Evolutionary conservation across 2,329 filamentous ascomycete genomes (phyloP).

Genomic region (Ceratocystiopsis sp.): DNA sequence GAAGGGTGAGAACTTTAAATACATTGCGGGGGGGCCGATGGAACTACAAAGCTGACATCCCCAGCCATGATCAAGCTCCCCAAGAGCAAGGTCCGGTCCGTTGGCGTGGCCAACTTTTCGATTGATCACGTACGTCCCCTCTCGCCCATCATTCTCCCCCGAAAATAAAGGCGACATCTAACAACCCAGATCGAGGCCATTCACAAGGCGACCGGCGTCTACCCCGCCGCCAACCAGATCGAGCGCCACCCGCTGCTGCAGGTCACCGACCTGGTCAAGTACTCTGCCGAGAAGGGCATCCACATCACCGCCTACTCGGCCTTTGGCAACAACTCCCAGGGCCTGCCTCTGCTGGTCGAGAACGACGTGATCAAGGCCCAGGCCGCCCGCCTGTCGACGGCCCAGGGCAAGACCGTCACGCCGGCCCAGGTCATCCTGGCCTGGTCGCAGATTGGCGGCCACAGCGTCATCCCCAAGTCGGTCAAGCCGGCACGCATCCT

Average conservation of each 20-base stretch:
- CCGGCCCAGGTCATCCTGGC: constrained; percentile 5
- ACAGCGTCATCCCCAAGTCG: constrained; percentile 60
- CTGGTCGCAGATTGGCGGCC: constrained; percentile 30
- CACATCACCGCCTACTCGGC: constrained; percentile 49
- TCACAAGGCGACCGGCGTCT: constrained; percentile 38
- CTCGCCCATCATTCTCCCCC: too few species aligned
- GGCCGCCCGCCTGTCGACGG: too few species aligned
- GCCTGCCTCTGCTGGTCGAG: constrained; percentile 36
- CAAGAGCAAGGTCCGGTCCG: neutral
- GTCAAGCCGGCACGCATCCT: constrained; percentile 51
- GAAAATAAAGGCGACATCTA: too few species aligned
- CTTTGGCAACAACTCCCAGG: constrained; percentile 36
- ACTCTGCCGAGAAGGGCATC: constrained; percentile 45
- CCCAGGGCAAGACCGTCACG: constrained; percentile 16
- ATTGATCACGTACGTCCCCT: neutral
- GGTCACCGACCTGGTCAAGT: constrained; percentile 39
- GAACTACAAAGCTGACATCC: too few species aligned
- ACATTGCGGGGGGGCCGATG: too few species aligned
- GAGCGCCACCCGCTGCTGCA: constrained; percentile 51
- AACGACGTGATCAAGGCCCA: constrained; percentile 21
- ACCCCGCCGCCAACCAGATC: constrained; percentile 49
- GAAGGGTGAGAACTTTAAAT: neutral
- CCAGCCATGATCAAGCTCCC: neutral
- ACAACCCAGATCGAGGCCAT: constrained; percentile 29
- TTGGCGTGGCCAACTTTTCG: neutral